phyloP scores from a whole-genome alignment of 2,329 filamentous ascomycete species.

The Neonectria faginata region DNA sequence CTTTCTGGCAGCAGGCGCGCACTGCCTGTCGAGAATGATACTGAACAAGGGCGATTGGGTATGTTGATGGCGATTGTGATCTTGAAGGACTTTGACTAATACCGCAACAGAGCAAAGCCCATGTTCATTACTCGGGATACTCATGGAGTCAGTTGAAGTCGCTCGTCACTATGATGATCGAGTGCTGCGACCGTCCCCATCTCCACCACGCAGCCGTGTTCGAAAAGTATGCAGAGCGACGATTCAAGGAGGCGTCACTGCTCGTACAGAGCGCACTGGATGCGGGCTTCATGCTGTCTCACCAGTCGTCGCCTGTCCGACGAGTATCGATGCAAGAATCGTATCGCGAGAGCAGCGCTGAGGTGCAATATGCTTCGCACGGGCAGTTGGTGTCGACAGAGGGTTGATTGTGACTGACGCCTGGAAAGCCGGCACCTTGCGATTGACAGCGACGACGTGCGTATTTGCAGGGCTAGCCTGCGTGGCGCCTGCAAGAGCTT shows the following conservation, averaged over 20 bases:
- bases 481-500: slow-evolving; percentile 28
- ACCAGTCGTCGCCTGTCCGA: slow-evolving; percentile 55
- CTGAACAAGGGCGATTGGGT: slow-evolving; percentile 95
- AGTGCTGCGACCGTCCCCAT: slow-evolving; percentile 85
- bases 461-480: slow-evolving; percentile 13
- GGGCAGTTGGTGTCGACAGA: slow-evolving; percentile 49
- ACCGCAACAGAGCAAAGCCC: slow-evolving; percentile 73
- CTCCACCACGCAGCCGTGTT: slow-evolving; percentile 89
- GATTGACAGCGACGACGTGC: slow-evolving; percentile 18
- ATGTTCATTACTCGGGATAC: slow-evolving; percentile 95
- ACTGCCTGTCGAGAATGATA: slow-evolving; percentile 90
- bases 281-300: slow-evolving; percentile 66
- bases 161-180: slow-evolving; percentile 81
- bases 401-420: slow-evolving; percentile 37
- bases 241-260: slow-evolving; percentile 85
- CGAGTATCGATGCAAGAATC: slow-evolving; percentile 35
- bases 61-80: slow-evolving; percentile 55
- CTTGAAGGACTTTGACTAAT: slow-evolving; percentile 49
- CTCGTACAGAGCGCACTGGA: slow-evolving; percentile 82
- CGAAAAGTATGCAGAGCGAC: slow-evolving; percentile 90
- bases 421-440: slow-evolving; percentile 13
- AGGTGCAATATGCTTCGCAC: slow-evolving; percentile 43
- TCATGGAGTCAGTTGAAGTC: slow-evolving; percentile 86
- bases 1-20: slow-evolving; percentile 89
- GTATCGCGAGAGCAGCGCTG: slow-evolving; percentile 40